Base-by-base conservation (phyloP, 306 rosid species). In the Begonia loranthoides region DNA sequence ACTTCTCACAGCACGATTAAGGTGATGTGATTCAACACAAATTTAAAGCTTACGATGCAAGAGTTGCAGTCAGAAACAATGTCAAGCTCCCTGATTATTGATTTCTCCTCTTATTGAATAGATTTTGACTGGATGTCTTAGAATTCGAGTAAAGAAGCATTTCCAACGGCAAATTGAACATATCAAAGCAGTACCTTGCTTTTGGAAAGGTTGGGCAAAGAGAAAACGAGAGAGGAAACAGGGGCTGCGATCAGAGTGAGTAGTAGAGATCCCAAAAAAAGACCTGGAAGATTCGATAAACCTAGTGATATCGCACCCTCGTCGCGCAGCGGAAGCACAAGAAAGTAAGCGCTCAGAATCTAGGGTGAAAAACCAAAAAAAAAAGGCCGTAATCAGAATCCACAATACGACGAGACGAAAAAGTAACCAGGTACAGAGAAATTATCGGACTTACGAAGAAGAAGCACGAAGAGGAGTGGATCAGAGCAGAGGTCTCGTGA, bases 301-400 rank as follows among this genome's bases (percentile, higher is more conserved):
- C 99, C 99, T 41, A 90, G 45, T 1, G 99, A 85, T 63, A 90
- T 86, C 4, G 88, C 99, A 45, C 94, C 95, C 54, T 90, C 99
- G 41, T 90, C 99, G 0, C 99, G 94, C 81, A 90, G 68, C 3
- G 99, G 99, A 68, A 90, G 90, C 66, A 90, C 84, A 34, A 90
- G 87, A 59, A 90, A 90, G 67, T 86, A 90, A 10, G 99, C 86
- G 75, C 99, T 80, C 86, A 90, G 63, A 72, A 90, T 80, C 97
- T 90, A 74, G 54, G 67, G 22, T 9, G 11, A 8, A 51, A 28
- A n/a, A n/a, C n/a, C n/a, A n/a, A n/a, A n/a, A 16, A 63, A 6
- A 2, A 24, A 13, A 13, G 13, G 45, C 10, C 47, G 13, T 3
- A 43, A 22, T 44, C 13, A 12, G 17, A 22, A 56, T 53, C 33